Conservation (phyloP, 78 protist species). For the Thecamonas trahens region DNA sequence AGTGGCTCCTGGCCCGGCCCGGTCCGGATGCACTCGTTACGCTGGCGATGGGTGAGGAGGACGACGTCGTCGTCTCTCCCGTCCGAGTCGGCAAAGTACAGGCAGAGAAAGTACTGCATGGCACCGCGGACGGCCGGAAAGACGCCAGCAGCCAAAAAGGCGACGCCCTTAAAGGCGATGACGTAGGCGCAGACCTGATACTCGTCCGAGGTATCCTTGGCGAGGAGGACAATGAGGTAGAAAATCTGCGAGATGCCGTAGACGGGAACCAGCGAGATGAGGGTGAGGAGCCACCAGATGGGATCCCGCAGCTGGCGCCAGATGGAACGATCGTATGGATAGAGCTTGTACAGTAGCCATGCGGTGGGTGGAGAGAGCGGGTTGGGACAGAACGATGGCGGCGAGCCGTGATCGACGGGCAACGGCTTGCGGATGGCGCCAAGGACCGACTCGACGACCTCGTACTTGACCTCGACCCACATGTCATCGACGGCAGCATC, state of each 20-base stretch:
- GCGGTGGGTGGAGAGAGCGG: neutral
- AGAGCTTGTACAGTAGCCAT: neutral
- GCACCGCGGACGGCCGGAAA: neutral
- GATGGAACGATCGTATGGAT: neutral
- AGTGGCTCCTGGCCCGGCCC: slow-evolving; percentile 2
- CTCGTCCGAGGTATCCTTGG: slow-evolving; percentile 10
- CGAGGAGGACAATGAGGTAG: slow-evolving; percentile 5
- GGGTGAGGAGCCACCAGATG: neutral
- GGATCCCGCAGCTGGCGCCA: neutral
- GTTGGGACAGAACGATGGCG: neutral
- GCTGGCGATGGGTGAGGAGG: too few species aligned
- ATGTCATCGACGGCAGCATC: neutral
- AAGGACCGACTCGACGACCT: neutral
- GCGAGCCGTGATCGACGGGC: too few species aligned
- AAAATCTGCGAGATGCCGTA: neutral
- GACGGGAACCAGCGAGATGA: neutral
- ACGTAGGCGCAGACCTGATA: slow-evolving; percentile 2
- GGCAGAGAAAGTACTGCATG: neutral
- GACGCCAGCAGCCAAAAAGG: slow-evolving; percentile 13
- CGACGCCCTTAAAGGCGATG: neutral
- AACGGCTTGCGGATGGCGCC: neutral
- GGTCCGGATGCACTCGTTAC: neutral
- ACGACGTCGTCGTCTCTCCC: neutral
- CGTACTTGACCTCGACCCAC: neutral
- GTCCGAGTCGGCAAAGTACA: too few species aligned